phyloP scores from a whole-genome alignment of 2,329 filamentous ascomycete species.

The Fusarium burgessii region DNA sequence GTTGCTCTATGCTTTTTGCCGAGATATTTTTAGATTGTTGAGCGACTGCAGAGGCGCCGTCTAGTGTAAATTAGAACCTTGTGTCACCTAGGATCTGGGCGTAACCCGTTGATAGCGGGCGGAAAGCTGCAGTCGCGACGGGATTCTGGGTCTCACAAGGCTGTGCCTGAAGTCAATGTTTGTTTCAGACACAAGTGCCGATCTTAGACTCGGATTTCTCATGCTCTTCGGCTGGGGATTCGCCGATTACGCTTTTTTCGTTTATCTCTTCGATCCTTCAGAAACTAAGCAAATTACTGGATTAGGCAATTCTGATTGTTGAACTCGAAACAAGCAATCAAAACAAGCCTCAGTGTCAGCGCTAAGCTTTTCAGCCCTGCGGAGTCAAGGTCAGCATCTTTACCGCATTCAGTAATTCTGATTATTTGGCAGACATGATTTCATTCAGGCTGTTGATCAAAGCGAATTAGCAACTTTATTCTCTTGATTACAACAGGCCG shows the following conservation, averaged over 20 bases:
- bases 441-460: not conserved
- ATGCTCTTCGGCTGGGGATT: not conserved
- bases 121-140: not conserved
- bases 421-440: not conserved
- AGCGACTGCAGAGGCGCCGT: too few species aligned
- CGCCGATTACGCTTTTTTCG: not conserved
- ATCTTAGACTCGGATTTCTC: not conserved
- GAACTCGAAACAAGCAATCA: not conserved
- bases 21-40: too few species aligned
- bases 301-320: not conserved
- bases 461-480: not conserved
- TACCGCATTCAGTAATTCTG: not conserved
- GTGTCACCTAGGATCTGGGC: too few species aligned
- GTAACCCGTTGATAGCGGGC: too few species aligned
- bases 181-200: not conserved
- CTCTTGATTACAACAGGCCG: not conserved
- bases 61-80: too few species aligned
- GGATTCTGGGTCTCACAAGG: too few species aligned
- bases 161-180: not conserved
- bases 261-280: not conserved
- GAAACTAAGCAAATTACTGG: not conserved
- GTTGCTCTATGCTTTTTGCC: too few species aligned
- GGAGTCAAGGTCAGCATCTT: not conserved
- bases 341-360: not conserved
- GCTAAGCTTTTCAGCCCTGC: not conserved